Conservation (phyloP, 495 filamentous ascomycete species). For the Filosporella fistucella region DNA sequence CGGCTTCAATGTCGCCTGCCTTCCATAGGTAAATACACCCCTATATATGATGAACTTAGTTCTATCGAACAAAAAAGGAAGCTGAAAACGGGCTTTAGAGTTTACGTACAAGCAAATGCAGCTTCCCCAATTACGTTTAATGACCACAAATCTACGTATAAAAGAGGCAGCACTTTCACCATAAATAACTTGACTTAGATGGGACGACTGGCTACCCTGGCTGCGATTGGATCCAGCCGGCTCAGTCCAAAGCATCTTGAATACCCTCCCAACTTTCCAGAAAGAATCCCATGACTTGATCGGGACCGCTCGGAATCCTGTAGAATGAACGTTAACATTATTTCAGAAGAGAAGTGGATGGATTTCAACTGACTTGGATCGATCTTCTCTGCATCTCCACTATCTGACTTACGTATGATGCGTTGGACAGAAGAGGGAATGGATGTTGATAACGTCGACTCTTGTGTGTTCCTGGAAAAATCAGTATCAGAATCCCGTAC, state of each 20-base stretch:
- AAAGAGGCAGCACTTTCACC: background rate
- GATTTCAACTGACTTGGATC: no score
- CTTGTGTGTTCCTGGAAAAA: no score
- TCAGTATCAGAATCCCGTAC: no score
- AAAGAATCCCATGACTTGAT: background rate
- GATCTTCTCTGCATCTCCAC: no score
- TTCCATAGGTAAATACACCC: slow-evolving; percentile 3
- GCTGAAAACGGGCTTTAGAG: no score
- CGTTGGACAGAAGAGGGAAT: no score
- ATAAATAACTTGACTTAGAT: background rate
- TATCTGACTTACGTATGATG: no score
- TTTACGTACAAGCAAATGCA: background rate
- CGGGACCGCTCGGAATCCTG: background rate
- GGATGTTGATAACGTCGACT: no score
- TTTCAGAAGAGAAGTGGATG: no score
- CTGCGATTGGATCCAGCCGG: background rate
- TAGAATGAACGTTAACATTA: no score
- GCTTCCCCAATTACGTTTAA: background rate
- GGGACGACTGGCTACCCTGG: background rate
- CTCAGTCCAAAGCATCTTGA: slow-evolving; percentile 9
- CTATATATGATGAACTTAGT: background rate
- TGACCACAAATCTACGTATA: background rate
- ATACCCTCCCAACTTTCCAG: slow-evolving; percentile 3
- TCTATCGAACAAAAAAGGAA: no score
- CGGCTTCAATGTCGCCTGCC: slow-evolving; percentile 14